Conservation (phyloP, 2,329 filamentous ascomycete species). For the Aspergillus hortae region DNA sequence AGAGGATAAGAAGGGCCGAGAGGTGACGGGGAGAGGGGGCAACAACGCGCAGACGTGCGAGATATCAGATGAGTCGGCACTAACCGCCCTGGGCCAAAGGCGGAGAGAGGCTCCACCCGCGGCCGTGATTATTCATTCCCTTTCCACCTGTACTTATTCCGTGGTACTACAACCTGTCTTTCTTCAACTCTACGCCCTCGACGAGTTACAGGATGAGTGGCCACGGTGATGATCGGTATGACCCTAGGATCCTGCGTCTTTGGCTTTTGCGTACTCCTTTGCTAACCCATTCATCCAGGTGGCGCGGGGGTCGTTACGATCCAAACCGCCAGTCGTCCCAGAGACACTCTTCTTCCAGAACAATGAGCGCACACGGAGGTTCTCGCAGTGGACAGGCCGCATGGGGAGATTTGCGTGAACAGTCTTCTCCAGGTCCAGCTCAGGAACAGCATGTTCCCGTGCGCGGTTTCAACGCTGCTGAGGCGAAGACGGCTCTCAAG, state of each 20-base stretch:
- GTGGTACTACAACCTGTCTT: background rate
- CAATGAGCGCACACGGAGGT: conserved; percentile 31
- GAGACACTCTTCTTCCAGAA: conserved; percentile 30
- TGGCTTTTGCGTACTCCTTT: conserved; percentile 7
- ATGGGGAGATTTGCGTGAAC: conserved; percentile 27
- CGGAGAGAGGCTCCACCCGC: conserved; percentile 12
- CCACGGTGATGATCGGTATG: conserved; percentile 35
- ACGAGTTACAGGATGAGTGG: conserved; percentile 31
- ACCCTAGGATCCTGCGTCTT: background rate
- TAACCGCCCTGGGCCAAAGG: conserved; percentile 11
- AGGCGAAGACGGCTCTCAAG: conserved; percentile 40
- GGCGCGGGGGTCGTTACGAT: conserved; percentile 37
- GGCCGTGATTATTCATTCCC: background rate
- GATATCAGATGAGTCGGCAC: conserved; percentile 8
- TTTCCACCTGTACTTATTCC: background rate
- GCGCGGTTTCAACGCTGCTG: conserved; percentile 41
- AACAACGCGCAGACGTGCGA: conserved; percentile 9
- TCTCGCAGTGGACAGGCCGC: conserved; percentile 27
- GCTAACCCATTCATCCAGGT: conserved; percentile 23
- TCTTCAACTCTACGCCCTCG: background rate
- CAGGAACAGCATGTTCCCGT: conserved; percentile 43
- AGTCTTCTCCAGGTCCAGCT: conserved; percentile 13
- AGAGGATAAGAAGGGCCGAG: background rate
- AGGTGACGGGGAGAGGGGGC: conserved; percentile 3
- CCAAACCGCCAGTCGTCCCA: conserved; percentile 36